Percentiles rank a stretch among this genome's conserved stretches.
Evolutionary conservation across 2,329 filamentous ascomycete genomes (phyloP).

Genomic region (Ceratocystis variospora): DNA sequence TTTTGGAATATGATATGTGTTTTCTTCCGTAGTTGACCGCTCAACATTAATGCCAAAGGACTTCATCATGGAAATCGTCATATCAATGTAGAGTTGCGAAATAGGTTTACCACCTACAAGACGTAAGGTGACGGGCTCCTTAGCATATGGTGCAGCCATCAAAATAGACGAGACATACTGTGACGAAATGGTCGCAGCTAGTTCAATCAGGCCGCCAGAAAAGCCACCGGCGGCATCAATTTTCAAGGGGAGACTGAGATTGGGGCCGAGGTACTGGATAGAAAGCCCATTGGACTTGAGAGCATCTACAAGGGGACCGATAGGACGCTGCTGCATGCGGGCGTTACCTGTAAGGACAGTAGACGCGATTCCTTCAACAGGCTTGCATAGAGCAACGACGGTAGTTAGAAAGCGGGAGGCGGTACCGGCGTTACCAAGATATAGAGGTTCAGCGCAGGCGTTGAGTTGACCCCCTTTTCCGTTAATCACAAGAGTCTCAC

Average conservation of each 20-base stretch:
- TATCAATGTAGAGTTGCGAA: constrained; percentile 93
- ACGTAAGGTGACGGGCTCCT: constrained; percentile 76
- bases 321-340: constrained; percentile 90
- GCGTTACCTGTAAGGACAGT: constrained; percentile 86
- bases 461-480: constrained; percentile 78
- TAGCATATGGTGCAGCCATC: constrained; percentile 94
- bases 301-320: constrained; percentile 84
- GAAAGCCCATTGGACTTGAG: constrained; percentile 74
- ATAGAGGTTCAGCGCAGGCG: constrained; percentile 64
- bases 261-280: constrained; percentile 71
- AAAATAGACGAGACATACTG: constrained; percentile 96
- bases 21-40: constrained; percentile 60
- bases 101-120: constrained; percentile 95
- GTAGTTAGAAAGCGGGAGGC: constrained; percentile 91
- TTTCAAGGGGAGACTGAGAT: constrained; percentile 69
- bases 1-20: constrained; percentile 89
- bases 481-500: constrained; percentile 76
- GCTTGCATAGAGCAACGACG: constrained; percentile 68
- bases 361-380: constrained; percentile 43
- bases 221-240: constrained; percentile 74
- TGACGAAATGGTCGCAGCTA: constrained; percentile 93
- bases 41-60: constrained; percentile 74
- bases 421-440: constrained; percentile 92
- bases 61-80: constrained; percentile 97
- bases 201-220: constrained; percentile 72